Evolutionary conservation across 768 basidiomycete genomes (phyloP), one percentile per base, ranked within the genome.

Genomic region (Baorangia bicolor): DNA sequence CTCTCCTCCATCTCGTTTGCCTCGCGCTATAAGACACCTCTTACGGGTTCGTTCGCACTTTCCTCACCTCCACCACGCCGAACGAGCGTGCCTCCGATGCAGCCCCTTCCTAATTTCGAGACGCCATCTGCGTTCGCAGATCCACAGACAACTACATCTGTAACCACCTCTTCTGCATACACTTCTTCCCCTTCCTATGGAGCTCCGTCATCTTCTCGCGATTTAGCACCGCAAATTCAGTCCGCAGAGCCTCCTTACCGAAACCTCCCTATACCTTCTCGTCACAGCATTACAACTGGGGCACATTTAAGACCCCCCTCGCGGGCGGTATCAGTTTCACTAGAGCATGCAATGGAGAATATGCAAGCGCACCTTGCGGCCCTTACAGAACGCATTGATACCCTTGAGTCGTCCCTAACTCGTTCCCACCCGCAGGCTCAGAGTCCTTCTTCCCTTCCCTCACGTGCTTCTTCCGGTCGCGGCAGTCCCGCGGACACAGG

Each of bases 331-430:
- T 55, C 60, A 4, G 31, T 62, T 21, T 56, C 70, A 41, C 75
- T 95, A 50, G 92, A 94, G 69, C 81, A 81, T 43, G 89, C 89
- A 0, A 75, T 94, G 20, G 90, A 94, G 69, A 85, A 81, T 58
- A 80, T 93, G 48, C 92, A 95, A 69, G 82, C 85, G 0, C 88
- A 92, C 58, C 73, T 94, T 20, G 90, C 90, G 0, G 91, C 91
- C 7, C 78, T 94, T 41, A 84, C 81, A 9, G 92, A 94, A 69
- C 85, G 93, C 28, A 73, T 94, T n/a, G 92, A 94, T 63, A 77
- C 79, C 14, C 72, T 88, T 10, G 86, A 87, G 70, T 59, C 68
- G 12, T 73, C 77, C 14, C 64, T 80, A 37, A 57, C 56, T 28
- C 61, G 55, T 27, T 30, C 58, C 31, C 77, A 76, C 21, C 71